phyloP scores from a whole-genome alignment of 169 alveolate genomes.

The Amoebophrya sp. region DNA sequence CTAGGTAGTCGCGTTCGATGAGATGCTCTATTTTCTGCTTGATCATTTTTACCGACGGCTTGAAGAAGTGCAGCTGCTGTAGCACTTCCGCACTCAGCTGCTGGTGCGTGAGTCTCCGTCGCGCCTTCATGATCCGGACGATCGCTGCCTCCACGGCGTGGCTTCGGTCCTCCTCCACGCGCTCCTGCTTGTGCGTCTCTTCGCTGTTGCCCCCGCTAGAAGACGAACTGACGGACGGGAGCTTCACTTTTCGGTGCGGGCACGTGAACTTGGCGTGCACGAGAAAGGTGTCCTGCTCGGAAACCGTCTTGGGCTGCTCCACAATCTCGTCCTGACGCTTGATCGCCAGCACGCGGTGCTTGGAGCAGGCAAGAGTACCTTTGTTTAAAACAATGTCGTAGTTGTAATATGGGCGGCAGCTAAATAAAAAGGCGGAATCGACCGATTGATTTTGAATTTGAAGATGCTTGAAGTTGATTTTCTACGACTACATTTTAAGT shows the following conservation, averaged over 20 bases:
- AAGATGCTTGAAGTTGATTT: too few relatives aligned
- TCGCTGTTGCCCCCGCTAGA: too few relatives aligned
- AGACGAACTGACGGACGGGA: too few relatives aligned
- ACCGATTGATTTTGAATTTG: too few relatives aligned
- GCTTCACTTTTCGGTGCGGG: slow-evolving; percentile 43
- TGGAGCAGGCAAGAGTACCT: not conserved
- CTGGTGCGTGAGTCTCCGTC: slow-evolving; percentile 47
- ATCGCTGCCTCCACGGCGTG: slow-evolving; percentile 79
- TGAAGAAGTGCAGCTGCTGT: slow-evolving; percentile 43
- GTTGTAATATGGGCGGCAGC: too few relatives aligned
- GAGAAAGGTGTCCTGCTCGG: not conserved
- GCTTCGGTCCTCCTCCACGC: slow-evolving; percentile 64
- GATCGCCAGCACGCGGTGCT: not conserved
- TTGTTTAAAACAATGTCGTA: too few relatives aligned
- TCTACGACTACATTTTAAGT: too few relatives aligned
- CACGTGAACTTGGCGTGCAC: slow-evolving; percentile 32
- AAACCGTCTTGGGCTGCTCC: slow-evolving; percentile 5
- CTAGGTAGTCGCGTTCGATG: slow-evolving; percentile 65
- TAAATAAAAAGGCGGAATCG: too few relatives aligned
- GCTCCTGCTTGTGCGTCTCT: slow-evolving; percentile 39
- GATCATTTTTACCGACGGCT: slow-evolving; percentile 47
- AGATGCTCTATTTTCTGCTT: slow-evolving; percentile 62
- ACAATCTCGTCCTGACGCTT: not conserved
- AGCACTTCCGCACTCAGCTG: slow-evolving; percentile 39
- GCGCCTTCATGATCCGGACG: slow-evolving; percentile 74